These are phyloP conservation scores for Phytophthora sp. DNA, from an alignment of 352 stramenopile genomes.

Conservation along the genomic window DNA sequence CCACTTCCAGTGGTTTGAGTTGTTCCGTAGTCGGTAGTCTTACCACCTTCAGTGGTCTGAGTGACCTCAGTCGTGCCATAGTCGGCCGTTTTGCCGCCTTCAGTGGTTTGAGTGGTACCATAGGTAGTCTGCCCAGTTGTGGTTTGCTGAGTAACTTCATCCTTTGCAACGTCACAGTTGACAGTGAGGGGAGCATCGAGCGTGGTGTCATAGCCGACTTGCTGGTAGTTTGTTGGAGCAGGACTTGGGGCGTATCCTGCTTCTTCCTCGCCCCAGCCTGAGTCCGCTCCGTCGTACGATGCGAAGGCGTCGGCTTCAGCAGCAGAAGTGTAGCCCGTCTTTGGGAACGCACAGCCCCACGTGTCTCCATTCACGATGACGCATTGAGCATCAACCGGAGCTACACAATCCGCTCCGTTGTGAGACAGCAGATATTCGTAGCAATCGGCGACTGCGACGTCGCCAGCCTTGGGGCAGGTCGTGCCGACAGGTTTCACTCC, in stretches of 20 bases:
- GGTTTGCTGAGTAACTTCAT: neutral
- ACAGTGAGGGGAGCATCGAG: neutral
- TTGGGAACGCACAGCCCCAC: slow-evolving; percentile 26
- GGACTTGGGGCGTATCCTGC: neutral
- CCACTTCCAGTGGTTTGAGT: neutral
- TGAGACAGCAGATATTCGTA: slow-evolving; percentile 21
- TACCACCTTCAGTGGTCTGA: neutral
- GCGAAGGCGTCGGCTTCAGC: neutral
- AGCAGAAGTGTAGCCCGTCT: slow-evolving; percentile 12
- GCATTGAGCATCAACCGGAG: slow-evolving; percentile 25
- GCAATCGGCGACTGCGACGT: slow-evolving; percentile 26
- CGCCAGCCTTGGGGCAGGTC: slow-evolving; percentile 19
- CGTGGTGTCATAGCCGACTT: neutral
- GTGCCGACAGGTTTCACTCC: slow-evolving; percentile 7
- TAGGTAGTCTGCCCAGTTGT: neutral
- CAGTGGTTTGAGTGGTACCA: neutral
- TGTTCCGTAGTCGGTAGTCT: neutral
- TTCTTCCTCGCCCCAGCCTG: neutral
- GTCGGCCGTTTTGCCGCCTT: neutral
- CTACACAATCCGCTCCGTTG: slow-evolving; percentile 29
- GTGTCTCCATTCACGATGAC: slow-evolving; percentile 2
- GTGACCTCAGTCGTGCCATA: neutral
- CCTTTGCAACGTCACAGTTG: neutral
- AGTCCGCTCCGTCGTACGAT: neutral
- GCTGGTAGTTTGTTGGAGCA: neutral